Evolutionary conservation across 768 basidiomycete species (phyloP), one percentile per base, ranked within the genome.

Genomic region (Trametes villosa): DNA sequence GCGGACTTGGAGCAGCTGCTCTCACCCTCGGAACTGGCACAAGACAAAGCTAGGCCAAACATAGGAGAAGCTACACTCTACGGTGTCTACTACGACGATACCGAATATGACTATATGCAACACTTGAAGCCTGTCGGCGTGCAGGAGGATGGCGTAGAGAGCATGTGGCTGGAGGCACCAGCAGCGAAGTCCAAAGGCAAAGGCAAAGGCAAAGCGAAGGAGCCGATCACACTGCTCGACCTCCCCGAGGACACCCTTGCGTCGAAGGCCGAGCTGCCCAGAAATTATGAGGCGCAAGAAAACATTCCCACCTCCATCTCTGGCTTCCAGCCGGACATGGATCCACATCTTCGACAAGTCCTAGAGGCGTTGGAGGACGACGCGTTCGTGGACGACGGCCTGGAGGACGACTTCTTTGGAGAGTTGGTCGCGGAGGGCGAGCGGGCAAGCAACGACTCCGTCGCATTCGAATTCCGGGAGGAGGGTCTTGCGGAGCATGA

Each of bases 91-190:
- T 98, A 86, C 76, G 95, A 98, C 76, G 96, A 99, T 71, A 89
- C 92, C 7, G 84, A 94, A 60, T 99, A 99, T 78, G 92, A 99
- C 75, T 99, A 99, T 78, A 94, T 98, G 92, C 90, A 96, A 73
- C 97, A 99, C 76, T 84, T 99, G 44, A 88, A 93, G 13, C 67
- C 83, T 2, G 85, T 92, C 50, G 93, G 92, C 4, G 68, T 83
- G 13, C 83, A 88, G 58, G 91, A 92, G 70, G 91, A 88, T 44
- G 91, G 91, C 12, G 86, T 91, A 9, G 93, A 94, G 38, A 89
- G 86, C 59, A 76, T 92, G 52, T 80, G 96, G 59, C 78, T 97
- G 50, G 91, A 94, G 65, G 90, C 91, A n/a, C 86, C 88, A 2
- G 68, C 74, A 18, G n/a, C n/a, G n/a, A n/a, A n/a, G n/a, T n/a